These are phyloP conservation scores for Flammula alnicola DNA, from an alignment of 1,284 basidiomycete species.

Conservation along the genomic window DNA sequence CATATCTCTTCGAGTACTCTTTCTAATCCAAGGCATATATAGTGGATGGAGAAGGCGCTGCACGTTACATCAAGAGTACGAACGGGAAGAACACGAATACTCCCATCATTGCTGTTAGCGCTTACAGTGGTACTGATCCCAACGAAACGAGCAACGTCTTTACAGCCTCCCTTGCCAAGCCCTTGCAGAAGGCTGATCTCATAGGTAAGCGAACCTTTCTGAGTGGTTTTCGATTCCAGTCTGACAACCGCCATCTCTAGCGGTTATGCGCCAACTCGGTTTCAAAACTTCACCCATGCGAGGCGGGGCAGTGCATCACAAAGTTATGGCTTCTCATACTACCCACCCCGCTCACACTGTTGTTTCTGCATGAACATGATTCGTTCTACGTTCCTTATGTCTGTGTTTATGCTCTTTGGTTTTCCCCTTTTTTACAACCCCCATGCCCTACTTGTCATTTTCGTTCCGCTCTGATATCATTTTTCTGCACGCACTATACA, in stretches of 20 bases:
- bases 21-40: slow-evolving; percentile 14
- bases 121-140: slow-evolving; percentile 73
- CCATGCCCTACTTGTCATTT: slow-evolving; percentile 35
- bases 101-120: slow-evolving; percentile 92
- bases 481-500: slow-evolving; percentile 33
- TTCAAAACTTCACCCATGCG: slow-evolving; percentile 86
- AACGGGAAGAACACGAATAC: slow-evolving; percentile 88
- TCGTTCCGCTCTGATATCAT: slow-evolving; percentile 46
- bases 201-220: slow-evolving; percentile 43
- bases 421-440: slow-evolving; percentile 30
- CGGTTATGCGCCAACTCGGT: slow-evolving; percentile 82
- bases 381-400: slow-evolving; percentile 35
- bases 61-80: slow-evolving; percentile 93
- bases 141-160: slow-evolving; percentile 79
- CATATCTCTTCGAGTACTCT: not conserved
- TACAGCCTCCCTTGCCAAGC: slow-evolving; percentile 85
- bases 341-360: slow-evolving; percentile 14
- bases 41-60: slow-evolving; percentile 93
- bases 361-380: slow-evolving; percentile 38
- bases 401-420: slow-evolving; percentile 29
- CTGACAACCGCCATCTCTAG: slow-evolving; percentile 32
- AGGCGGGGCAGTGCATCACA: slow-evolving; percentile 48
- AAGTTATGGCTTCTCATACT: slow-evolving; percentile 47
- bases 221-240: not conserved
- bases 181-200: slow-evolving; percentile 85